These are phyloP conservation scores for Cinchona pubescens DNA, from an alignment of 257 asterid genomes.

Conservation along the genomic window DNA sequence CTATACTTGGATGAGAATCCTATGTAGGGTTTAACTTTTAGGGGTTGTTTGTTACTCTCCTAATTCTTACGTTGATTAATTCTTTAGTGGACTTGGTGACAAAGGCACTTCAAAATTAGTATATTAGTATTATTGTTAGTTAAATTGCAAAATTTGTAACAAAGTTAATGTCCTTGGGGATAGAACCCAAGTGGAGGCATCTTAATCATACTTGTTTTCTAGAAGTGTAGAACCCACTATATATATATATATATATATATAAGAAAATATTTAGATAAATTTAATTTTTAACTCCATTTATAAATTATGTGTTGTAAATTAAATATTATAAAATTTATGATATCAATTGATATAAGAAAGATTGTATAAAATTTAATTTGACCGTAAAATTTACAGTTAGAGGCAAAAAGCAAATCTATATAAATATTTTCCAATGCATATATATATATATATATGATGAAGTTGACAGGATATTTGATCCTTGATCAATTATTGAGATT, in stretches of 20 bases:
- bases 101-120: background rate
- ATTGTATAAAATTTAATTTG: too few species aligned
- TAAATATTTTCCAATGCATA: too few species aligned
- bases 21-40: constrained; percentile 42
- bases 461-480: background rate
- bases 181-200: background rate
- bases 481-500: background rate
- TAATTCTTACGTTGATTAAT: background rate
- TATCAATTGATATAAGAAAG: too few species aligned
- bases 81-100: background rate
- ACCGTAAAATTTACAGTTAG: too few species aligned
- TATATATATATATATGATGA: too few species aligned
- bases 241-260: too few species aligned
- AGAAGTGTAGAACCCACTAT: too few species aligned
- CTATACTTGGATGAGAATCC: constrained; percentile 49
- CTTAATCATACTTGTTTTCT: background rate
- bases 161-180: background rate
- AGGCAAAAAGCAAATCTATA: too few species aligned
- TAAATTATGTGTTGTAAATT: too few species aligned
- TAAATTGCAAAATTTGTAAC: background rate
- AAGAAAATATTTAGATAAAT: too few species aligned
- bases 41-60: background rate
- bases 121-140: background rate
- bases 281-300: too few species aligned
- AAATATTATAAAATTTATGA: too few species aligned